Evolutionary conservation across 1,284 basidiomycete genomes (phyloP).

Genomic region (Ceraceosorus bombacis): DNA sequence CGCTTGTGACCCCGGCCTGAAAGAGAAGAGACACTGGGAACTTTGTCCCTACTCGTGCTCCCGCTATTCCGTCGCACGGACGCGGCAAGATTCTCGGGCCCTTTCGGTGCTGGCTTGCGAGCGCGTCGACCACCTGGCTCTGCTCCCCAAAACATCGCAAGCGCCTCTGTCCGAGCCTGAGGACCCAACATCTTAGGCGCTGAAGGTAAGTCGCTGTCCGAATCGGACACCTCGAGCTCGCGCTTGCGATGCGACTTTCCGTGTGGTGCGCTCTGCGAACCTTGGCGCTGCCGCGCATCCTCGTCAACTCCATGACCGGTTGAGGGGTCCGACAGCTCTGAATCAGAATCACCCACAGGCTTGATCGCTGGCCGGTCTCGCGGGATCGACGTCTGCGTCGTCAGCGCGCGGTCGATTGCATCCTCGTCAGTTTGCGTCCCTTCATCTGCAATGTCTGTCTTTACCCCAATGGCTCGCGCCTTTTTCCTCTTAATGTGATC

Average conservation of each 20-base stretch:
- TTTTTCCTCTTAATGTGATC: slow-evolving; percentile 21
- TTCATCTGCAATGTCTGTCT: background rate
- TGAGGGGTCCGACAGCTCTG: slow-evolving; percentile 5
- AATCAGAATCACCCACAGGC: background rate
- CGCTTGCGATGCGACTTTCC: background rate
- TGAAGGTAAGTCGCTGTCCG: slow-evolving; percentile 11
- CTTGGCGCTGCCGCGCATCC: background rate
- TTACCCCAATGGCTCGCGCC: slow-evolving; percentile 13
- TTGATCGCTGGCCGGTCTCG: background rate
- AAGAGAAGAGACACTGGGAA: no score
- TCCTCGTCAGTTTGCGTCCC: slow-evolving; percentile 10
- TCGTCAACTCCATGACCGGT: no score
- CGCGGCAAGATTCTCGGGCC: slow-evolving; percentile 17
- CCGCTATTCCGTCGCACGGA: background rate
- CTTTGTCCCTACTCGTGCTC: background rate
- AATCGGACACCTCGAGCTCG: no score
- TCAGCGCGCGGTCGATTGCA: slow-evolving; percentile 10
- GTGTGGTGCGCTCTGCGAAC: no score
- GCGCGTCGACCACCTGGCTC: slow-evolving; percentile 32
- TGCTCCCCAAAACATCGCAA: slow-evolving; percentile 46
- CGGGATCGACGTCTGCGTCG: background rate
- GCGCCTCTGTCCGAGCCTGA: slow-evolving; percentile 41
- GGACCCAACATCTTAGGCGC: slow-evolving; percentile 46
- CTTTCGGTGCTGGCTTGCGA: slow-evolving; percentile 23
- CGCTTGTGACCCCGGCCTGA: slow-evolving; percentile 7